Evolutionary conservation across 148 eudicot species (phyloP).

Genomic region (Diospyros lotus): DNA sequence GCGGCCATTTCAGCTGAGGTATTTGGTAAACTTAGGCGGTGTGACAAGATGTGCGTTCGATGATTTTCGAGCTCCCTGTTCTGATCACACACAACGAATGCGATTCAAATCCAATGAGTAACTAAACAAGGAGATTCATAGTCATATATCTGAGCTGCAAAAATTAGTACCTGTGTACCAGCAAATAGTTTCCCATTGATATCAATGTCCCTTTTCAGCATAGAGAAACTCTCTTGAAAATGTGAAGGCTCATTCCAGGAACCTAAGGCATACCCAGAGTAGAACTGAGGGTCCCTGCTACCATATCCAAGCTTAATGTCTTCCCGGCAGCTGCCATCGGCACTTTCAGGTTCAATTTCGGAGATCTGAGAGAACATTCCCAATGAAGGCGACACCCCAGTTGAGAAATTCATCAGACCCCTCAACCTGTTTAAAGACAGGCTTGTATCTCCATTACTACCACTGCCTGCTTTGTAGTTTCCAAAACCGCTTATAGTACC

Average conservation of each 20-base stretch:
- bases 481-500: constrained; percentile 27
- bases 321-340: constrained; percentile 25
- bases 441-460: constrained; percentile 33
- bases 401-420: constrained; percentile 24
- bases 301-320: constrained; percentile 27
- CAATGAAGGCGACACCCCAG: constrained; percentile 28
- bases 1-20: constrained; percentile 63
- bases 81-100: constrained; percentile 23
- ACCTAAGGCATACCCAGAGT: constrained; percentile 36
- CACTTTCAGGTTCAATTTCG: constrained; percentile 41
- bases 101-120: background rate
- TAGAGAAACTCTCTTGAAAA: constrained; percentile 25
- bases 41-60: constrained; percentile 48
- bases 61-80: constrained; percentile 30
- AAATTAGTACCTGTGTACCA: constrained; percentile 33
- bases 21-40: constrained; percentile 78
- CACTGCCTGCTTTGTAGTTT: constrained; percentile 34
- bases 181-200: constrained; percentile 19
- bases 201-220: constrained; percentile 32
- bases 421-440: constrained; percentile 36
- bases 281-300: constrained; percentile 31
- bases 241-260: constrained; percentile 48
- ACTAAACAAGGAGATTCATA: background rate
- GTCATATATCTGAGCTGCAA: background rate
- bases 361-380: constrained; percentile 56